Base-by-base conservation (phyloP, 305 asterid species). In the Fraxinus platypoda region DNA sequence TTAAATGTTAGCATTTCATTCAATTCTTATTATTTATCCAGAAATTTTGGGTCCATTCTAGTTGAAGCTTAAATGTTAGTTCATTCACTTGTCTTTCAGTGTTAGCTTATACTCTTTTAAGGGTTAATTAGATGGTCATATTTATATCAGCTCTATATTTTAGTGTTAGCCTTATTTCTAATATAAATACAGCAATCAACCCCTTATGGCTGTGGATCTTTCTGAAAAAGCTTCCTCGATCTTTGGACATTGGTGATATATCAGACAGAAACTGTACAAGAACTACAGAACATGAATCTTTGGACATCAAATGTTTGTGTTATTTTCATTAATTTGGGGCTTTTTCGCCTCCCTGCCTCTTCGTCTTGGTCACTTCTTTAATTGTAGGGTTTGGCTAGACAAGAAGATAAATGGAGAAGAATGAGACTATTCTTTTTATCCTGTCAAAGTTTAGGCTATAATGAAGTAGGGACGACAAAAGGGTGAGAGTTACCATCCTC, bases 201-300 rank as follows among this genome's bases (percentile, higher is more conserved):
- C 38, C 81, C 81, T 82, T 1, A 37, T 37, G 9, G 11, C 87
- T 21, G 84, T 74, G 76, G 94, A 88, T 82, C 80, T 86, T 70
- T 83, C 87, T 31, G 88, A 34, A 88, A 82, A 90, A 86, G 91
- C 97, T 94, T 77, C 98, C 98, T 0, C 95, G 90, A 66, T 76
- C 90, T 25, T 87, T 94, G 84, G 97, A 92, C 91, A 93, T 94
- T 21, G 97, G 97, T 17, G 98, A 94, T 54, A 94, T 89, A 72
- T 87, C 95, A 8, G 97, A 92, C 38, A 33, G 37, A 33, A 33
- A 3, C 37, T 33, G 37, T 34, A 6, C 38, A 34, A 34, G 38
- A 34, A 34, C 38, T 34, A 34, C 38, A 34, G 38, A 34, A 34
- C 38, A 34, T 34, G 38, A 34, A 34, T 34, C 38, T 34, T 34